Conservation (phyloP, 2,329 filamentous ascomycete genomes). For the Coleophoma crateriformis region DNA sequence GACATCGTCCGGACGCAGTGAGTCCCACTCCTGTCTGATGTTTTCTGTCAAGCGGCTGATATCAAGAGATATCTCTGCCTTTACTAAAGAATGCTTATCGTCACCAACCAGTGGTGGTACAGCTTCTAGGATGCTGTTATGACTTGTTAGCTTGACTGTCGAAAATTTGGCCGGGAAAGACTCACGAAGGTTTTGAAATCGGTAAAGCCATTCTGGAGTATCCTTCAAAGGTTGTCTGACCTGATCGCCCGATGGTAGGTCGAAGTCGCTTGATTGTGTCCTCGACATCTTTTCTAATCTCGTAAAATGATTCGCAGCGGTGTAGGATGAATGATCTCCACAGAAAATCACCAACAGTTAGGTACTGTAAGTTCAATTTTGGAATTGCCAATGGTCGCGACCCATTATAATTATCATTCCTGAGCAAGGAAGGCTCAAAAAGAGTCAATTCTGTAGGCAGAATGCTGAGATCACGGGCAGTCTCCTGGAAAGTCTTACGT, state of each 20-base stretch:
- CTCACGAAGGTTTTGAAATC: conserved; percentile 68
- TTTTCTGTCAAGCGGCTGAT: conserved; percentile 72
- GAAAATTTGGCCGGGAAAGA: conserved; percentile 11
- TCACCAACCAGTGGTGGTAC: conserved; percentile 79
- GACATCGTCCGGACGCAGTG: conserved; percentile 78
- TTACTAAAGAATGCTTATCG: conserved; percentile 74
- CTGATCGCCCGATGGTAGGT: conserved; percentile 58
- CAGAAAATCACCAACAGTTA: conserved; percentile 93
- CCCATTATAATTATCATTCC: conserved; percentile 84
- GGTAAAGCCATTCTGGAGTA: conserved; percentile 90
- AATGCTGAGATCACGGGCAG: conserved; percentile 62
- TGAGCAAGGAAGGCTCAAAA: conserved; percentile 72
- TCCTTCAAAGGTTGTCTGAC: conserved; percentile 71
- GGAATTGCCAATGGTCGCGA: conserved; percentile 83
- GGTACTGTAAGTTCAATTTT: conserved; percentile 91
- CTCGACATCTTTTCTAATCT: conserved; percentile 87
- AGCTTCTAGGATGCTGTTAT: conserved; percentile 67
- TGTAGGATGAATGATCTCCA: conserved; percentile 91
- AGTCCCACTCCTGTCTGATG: conserved; percentile 83
- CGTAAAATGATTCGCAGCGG: conserved; percentile 87
- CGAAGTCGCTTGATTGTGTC: conserved; percentile 73
- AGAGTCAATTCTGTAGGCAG: conserved; percentile 80
- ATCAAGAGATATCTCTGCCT: conserved; percentile 81
- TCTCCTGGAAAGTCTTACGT: conserved; percentile 77
- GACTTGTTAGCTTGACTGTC: conserved; percentile 8